A percentile compares a stretch with the other conserved stretches of the same genome.
These are phyloP conservation scores for Lobosporangium transversale DNA, from an alignment of 192 early-diverging fungal species.

Conservation along the genomic window DNA sequence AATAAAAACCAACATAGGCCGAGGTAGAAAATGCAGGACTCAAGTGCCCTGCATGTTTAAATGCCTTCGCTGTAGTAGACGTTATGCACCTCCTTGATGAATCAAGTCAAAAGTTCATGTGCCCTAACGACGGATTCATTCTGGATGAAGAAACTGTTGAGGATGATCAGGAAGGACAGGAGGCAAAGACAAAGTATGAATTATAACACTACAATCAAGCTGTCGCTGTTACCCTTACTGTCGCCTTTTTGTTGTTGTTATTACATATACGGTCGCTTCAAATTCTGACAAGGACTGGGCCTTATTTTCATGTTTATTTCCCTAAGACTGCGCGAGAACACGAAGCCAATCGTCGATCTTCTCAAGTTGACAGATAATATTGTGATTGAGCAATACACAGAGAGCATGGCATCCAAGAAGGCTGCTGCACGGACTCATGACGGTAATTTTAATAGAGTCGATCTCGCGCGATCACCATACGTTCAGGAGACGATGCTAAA, in stretches of 20 bases:
- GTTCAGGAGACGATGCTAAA: background rate
- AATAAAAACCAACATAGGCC: conserved; percentile 31
- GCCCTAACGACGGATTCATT: conserved; percentile 22
- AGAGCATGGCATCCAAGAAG: conserved; percentile 54
- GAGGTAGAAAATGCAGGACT: conserved; percentile 80
- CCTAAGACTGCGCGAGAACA: conserved; percentile 72
- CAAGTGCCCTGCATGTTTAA: conserved; percentile 68
- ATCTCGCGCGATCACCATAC: background rate
- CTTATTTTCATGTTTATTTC: background rate
- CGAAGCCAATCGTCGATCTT: conserved; percentile 75
- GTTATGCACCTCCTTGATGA: conserved; percentile 43
- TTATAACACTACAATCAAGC: background rate
- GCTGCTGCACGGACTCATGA: conserved; percentile 51
- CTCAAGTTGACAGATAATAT: conserved; percentile 70
- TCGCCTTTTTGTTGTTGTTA: too few relatives aligned
- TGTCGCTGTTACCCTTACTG: background rate
- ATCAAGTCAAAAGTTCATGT: conserved; percentile 18
- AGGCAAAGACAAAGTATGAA: conserved; percentile 41
- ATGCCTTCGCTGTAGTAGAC: conserved; percentile 70
- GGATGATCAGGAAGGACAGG: conserved; percentile 43
- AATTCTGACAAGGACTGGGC: too few relatives aligned
- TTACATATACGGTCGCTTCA: too few relatives aligned
- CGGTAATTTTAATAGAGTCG: background rate
- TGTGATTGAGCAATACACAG: conserved; percentile 50
- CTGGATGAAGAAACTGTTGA: conserved; percentile 36